These are phyloP conservation scores for Pseudonitzschia multiseries DNA, from an alignment of 108 stramenopile species.

Conservation along the genomic window DNA sequence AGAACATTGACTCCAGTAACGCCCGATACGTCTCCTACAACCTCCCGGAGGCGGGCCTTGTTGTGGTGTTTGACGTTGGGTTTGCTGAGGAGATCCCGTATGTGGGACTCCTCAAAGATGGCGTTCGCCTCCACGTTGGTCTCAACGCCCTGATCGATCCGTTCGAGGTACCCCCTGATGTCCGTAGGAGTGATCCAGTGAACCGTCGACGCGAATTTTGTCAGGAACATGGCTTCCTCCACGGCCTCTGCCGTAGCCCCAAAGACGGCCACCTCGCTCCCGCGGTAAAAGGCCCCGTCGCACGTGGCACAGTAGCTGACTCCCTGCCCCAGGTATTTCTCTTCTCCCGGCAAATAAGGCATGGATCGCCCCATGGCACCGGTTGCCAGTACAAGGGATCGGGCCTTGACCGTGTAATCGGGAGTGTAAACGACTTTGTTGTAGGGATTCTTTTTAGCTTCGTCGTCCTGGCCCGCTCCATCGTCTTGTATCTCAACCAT, in stretches of 20 bases:
- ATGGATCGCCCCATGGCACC: slow-evolving; percentile 81
- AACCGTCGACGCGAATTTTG: slow-evolving; percentile 57
- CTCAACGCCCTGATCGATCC: background rate
- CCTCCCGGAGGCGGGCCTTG: slow-evolving; percentile 36
- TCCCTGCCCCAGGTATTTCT: slow-evolving; percentile 71
- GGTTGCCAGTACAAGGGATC: slow-evolving; percentile 70
- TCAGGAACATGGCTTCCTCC: slow-evolving; percentile 69
- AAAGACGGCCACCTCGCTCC: slow-evolving; percentile 67
- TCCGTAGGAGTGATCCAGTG: slow-evolving; percentile 57
- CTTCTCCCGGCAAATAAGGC: slow-evolving; percentile 65
- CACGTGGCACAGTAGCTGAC: slow-evolving; percentile 93
- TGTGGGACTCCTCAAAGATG: slow-evolving; percentile 30
- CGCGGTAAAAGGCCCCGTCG: slow-evolving; percentile 84
- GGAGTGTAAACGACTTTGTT: slow-evolving; percentile 43
- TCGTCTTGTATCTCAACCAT: slow-evolving; percentile 35
- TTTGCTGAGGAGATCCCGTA: slow-evolving; percentile 24
- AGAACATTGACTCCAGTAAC: slow-evolving; percentile 46
- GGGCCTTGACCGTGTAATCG: slow-evolving; percentile 30
- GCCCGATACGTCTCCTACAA: slow-evolving; percentile 46
- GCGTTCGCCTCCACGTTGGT: slow-evolving; percentile 28
- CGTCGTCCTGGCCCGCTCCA: background rate
- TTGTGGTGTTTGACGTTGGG: slow-evolving; percentile 49
- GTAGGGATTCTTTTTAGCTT: background rate
- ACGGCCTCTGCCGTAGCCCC: slow-evolving; percentile 61
- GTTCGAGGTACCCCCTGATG: slow-evolving; percentile 1